Evolutionary conservation across 805 yeast genomes (phyloP).

Genomic region (Pichia exigua): DNA sequence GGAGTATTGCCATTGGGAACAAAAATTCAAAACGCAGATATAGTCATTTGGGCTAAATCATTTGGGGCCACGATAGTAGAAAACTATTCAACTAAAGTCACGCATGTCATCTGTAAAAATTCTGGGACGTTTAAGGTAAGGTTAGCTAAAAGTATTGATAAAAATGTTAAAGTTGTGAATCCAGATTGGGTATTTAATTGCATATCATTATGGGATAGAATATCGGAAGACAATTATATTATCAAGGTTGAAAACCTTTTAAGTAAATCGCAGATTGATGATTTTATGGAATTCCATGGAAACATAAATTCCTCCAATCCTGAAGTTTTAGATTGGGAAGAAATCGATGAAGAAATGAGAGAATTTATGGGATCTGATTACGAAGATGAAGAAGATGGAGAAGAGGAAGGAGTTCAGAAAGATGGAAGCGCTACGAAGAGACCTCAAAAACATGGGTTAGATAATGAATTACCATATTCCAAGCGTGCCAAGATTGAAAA

Average conservation of each 20-base stretch:
- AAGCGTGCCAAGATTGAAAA: conserved; percentile 15
- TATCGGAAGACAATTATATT: conserved; percentile 52
- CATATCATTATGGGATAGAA: conserved; percentile 67
- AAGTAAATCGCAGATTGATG: conserved; percentile 38
- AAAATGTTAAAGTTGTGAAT: conserved; percentile 65
- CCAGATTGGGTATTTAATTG: conserved; percentile 92
- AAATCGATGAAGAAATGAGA: conserved; percentile 49
- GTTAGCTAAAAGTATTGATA: conserved; percentile 58
- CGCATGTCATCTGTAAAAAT: conserved; percentile 81
- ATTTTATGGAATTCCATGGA: conserved; percentile 31
- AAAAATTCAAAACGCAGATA: conserved; percentile 65
- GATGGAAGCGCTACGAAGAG: conserved; percentile 8
- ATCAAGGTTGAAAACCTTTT: conserved; percentile 44
- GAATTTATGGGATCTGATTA: conserved; percentile 43
- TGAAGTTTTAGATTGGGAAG: conserved; percentile 42
- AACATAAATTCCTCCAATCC: conserved; percentile 33
- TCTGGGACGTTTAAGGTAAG: conserved; percentile 81
- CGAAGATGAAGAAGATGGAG: conserved; percentile 30
- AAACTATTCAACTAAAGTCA: conserved; percentile 63
- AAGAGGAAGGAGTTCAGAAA: conserved; percentile 15
- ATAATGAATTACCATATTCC: conserved; percentile 27
- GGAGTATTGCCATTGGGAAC: conserved; percentile 88
- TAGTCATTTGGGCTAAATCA: conserved; percentile 85
- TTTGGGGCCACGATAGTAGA: conserved; percentile 83
- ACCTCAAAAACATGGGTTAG: background rate